Conservation (phyloP, 257 asterid species). For the Solanum sejunctum region DNA sequence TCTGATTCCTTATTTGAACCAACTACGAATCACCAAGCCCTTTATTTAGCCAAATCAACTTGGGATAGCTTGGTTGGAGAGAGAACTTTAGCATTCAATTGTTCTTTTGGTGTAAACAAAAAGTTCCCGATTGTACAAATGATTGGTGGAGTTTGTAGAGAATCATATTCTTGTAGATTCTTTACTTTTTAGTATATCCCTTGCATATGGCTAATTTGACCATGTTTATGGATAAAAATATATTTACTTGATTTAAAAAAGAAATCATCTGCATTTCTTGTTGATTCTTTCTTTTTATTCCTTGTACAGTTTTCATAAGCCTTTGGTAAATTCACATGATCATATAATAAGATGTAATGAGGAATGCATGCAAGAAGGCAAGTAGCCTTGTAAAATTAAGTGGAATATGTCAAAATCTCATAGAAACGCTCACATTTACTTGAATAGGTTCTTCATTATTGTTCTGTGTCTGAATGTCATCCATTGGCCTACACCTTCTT, state of each 20-base stretch:
- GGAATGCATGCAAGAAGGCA: constrained; percentile 19
- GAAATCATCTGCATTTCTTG: not conserved
- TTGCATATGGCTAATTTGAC: not conserved
- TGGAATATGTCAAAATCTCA: constrained; percentile 46
- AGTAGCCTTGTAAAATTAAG: constrained; percentile 19
- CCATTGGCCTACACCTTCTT: not conserved
- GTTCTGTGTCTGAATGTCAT: not conserved
- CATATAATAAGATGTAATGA: constrained; percentile 15
- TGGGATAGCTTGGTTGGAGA: too few relatives aligned
- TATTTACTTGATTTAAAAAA: not conserved
- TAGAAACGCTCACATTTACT: constrained; percentile 20
- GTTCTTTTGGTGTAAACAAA: not conserved
- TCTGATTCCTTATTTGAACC: not conserved
- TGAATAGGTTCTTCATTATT: not conserved
- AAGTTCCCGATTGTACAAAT: not conserved
- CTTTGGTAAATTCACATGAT: constrained; percentile 46
- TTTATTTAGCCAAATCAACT: too few relatives aligned
- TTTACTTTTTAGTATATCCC: not conserved
- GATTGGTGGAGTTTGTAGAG: not conserved
- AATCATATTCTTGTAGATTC: not conserved
- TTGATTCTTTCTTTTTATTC: not conserved
- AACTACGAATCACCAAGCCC: too few relatives aligned
- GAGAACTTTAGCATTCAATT: too few relatives aligned
- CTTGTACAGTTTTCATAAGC: constrained; percentile 61
- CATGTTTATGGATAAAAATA: not conserved